These are phyloP conservation scores for Blastocystis sp. DNA, from an alignment of 352 stramenopile species.

Conservation along the genomic window DNA sequence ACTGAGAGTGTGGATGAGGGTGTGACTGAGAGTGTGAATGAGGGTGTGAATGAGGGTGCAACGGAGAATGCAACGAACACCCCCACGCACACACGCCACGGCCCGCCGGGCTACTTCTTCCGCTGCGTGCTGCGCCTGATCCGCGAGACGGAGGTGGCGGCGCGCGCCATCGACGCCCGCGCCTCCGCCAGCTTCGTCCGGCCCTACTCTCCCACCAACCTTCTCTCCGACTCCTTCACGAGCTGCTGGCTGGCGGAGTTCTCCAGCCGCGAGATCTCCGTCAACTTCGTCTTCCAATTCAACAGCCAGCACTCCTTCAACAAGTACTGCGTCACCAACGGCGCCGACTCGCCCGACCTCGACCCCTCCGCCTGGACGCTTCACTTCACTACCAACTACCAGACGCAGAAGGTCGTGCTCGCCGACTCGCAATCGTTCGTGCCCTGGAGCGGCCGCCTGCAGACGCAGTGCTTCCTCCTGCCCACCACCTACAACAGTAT, in stretches of 20 bases:
- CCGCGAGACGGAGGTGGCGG: background rate
- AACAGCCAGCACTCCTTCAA: constrained; percentile 17
- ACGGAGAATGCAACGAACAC: too few species aligned
- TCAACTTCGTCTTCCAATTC: background rate
- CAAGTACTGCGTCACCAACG: constrained; percentile 47
- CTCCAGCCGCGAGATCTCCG: background rate
- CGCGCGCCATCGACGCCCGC: background rate
- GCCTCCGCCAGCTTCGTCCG: background rate
- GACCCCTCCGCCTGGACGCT: constrained; percentile 4
- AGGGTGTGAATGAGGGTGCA: background rate
- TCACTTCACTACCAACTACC: background rate
- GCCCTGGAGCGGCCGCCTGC: constrained; percentile 5
- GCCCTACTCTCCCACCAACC: background rate
- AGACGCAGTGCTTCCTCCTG: constrained; percentile 63
- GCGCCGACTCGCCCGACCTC: background rate
- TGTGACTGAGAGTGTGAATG: too few species aligned
- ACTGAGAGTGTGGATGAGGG: too few species aligned
- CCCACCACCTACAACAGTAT: background rate
- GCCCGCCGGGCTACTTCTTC: background rate
- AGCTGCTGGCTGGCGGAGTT: constrained; percentile 41
- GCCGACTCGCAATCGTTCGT: background rate
- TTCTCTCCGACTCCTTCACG: background rate
- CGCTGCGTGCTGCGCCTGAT: constrained; percentile 1
- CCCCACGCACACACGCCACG: background rate
- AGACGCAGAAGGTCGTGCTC: background rate